Percentiles rank a stretch among this genome's conserved stretches.
Evolutionary conservation across 345 rosid genomes (phyloP).

Genomic region (Populus euphratica): DNA sequence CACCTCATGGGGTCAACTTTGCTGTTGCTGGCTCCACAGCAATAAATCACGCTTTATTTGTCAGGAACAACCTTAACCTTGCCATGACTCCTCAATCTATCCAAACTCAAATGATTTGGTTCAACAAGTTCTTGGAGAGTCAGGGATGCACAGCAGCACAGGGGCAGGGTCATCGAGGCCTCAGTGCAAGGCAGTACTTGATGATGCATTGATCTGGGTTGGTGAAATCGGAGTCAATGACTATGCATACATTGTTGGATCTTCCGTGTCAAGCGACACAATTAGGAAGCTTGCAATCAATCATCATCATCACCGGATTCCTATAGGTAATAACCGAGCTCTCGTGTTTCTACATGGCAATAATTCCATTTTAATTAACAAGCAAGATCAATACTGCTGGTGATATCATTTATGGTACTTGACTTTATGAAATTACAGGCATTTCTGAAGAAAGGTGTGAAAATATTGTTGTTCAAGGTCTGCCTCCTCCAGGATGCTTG

Average conservation of each 20-base stretch:
- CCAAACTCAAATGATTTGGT: slow-evolving; percentile 67
- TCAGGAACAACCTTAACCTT: slow-evolving; percentile 61
- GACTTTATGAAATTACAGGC: slow-evolving; percentile 37
- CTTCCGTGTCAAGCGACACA: slow-evolving; percentile 47
- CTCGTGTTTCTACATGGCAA: background rate
- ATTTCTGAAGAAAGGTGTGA: slow-evolving; percentile 67
- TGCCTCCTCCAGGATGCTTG: slow-evolving; percentile 76
- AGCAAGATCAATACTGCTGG: background rate
- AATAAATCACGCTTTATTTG: slow-evolving; percentile 71
- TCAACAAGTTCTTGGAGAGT: slow-evolving; percentile 46
- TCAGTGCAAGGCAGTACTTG: slow-evolving; percentile 38
- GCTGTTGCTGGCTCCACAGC: slow-evolving; percentile 93
- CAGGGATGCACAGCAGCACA: slow-evolving; percentile 38
- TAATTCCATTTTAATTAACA: background rate
- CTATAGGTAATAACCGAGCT: slow-evolving; percentile 45
- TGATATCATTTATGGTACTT: background rate
- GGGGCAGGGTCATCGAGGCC: slow-evolving; percentile 17
- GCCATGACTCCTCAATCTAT: slow-evolving; percentile 71
- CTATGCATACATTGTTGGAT: slow-evolving; percentile 67
- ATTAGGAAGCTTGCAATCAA: slow-evolving; percentile 50
- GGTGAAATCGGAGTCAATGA: slow-evolving; percentile 96
- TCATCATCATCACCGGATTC: slow-evolving; percentile 37
- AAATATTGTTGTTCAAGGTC: slow-evolving; percentile 73
- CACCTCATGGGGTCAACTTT: slow-evolving; percentile 61
- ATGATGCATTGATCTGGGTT: slow-evolving; percentile 73